Evolutionary conservation across 225 moss, liverwort and hornwort species (phyloP).

Genomic region (Thuidium tamariscinum): DNA sequence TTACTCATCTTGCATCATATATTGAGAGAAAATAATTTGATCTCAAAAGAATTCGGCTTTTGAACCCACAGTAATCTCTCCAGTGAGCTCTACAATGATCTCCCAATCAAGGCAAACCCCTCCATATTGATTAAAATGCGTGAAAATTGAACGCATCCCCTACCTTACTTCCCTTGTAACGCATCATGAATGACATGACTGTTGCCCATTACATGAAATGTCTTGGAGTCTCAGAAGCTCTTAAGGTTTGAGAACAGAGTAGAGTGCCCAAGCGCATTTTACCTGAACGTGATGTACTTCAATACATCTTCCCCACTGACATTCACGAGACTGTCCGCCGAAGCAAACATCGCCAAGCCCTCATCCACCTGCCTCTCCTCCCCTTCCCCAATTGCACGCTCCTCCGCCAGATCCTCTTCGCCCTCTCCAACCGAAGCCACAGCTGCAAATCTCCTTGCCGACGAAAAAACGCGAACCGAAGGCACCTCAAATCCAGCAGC

Average conservation of each 20-base stretch:
- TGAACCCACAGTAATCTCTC: not conserved
- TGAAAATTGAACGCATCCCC: not conserved
- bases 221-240: not conserved
- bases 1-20: not conserved
- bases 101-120: not conserved
- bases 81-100: not conserved
- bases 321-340: constrained; percentile 25
- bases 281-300: constrained; percentile 54
- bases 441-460: constrained; percentile 16
- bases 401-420: constrained; percentile 17
- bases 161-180: not conserved
- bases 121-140: not conserved
- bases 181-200: not conserved
- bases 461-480: not conserved
- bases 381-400: not conserved
- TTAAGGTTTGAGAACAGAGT: not conserved
- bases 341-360: constrained; percentile 15
- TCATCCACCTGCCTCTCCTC: not conserved
- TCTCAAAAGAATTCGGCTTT: not conserved
- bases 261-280: not conserved
- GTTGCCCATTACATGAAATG: not conserved
- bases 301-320: constrained; percentile 24
- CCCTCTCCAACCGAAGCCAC: constrained; percentile 30
- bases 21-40: not conserved
- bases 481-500: not conserved